These are phyloP conservation scores for Chaetomium olivaceum DNA, from an alignment of 2,329 filamentous ascomycete species.

Conservation along the genomic window DNA sequence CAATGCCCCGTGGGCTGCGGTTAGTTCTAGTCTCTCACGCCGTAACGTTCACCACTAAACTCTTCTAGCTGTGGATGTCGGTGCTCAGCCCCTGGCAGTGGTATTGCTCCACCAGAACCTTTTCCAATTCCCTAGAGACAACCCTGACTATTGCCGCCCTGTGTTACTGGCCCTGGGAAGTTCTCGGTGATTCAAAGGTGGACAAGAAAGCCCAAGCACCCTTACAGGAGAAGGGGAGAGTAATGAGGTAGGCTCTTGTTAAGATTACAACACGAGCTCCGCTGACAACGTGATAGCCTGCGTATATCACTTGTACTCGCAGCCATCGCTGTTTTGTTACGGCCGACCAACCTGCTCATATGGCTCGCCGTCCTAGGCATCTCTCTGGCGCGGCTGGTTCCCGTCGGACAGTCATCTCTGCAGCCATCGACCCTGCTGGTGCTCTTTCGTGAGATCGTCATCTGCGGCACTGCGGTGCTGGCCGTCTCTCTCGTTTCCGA, in stretches of 20 bases:
- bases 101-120: conserved; percentile 90
- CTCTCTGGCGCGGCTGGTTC: conserved; percentile 40
- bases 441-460: conserved; percentile 62
- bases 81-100: conserved; percentile 88
- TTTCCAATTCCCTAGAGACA: conserved; percentile 94
- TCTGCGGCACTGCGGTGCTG: conserved; percentile 66
- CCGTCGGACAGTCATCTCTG: conserved; percentile 46
- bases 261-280: background rate
- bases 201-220: conserved; percentile 42
- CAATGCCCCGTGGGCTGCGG: conserved; percentile 67
- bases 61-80: conserved; percentile 64
- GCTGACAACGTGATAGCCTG: conserved; percentile 43
- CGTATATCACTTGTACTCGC: conserved; percentile 71
- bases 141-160: conserved; percentile 79
- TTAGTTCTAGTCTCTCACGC: conserved; percentile 47
- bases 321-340: conserved; percentile 77
- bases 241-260: conserved; percentile 32
- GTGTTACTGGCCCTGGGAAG: conserved; percentile 82
- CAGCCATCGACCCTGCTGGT: conserved; percentile 48
- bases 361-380: conserved; percentile 70
- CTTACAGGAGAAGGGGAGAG: conserved; percentile 28
- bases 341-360: conserved; percentile 85
- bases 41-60: background rate
- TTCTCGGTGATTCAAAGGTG: conserved; percentile 50
- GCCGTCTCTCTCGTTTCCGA: conserved; percentile 67